Evolutionary conservation across 1,284 basidiomycete species (phyloP), one percentile per base, ranked within the genome.

Genomic region (Pulveroboletus sp.): DNA sequence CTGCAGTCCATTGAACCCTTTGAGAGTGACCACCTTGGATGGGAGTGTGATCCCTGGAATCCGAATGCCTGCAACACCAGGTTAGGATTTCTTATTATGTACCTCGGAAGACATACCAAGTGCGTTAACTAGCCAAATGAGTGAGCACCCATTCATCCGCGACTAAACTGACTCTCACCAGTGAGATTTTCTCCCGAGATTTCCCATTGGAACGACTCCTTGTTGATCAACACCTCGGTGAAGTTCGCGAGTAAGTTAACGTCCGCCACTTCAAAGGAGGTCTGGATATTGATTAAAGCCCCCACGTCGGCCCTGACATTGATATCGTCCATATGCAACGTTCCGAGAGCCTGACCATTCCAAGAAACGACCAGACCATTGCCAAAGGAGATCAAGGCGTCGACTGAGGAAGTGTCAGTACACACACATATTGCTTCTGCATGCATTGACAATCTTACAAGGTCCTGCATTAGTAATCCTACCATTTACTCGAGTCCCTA

Each of bases 191-290:
- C 76, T n/a, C 82, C 85, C 16, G 81, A 77, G 61, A 92, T 90
- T 35, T 80, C 77, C 89, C 89, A 92, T 19, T 84, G 79, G 65
- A 92, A 92, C 13, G 79, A 81, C 62, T 86, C 83, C 59, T 84
- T 73, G 1, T 82, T 88, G 8, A 92, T 75, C 53, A 91, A 71
- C n/a, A 74, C 73, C 75, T 82, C 83, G 1, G 89, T 89, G 66
- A 91, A 91, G 36, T 79, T 78, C 29, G 86, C 80, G 54, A 91
- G 72, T 56, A 81, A 80, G 46, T 71, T 76, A 17, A 86, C 78
- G 62, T 87, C 79, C 2, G 81, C 79, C 7, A 92, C 83, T 32
- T 76, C 71, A 65, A 91, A 91, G 7, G 76, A 71, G 6, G 86
- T 77, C 39, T 80, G 72, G 16, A 81, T 65, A 65, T 84, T 75